Percentiles rank a stretch among this genome's conserved stretches.
These are phyloP conservation scores for Trypanosoma boissoni DNA, from an alignment of 208 protist species.

Conservation along the genomic window DNA sequence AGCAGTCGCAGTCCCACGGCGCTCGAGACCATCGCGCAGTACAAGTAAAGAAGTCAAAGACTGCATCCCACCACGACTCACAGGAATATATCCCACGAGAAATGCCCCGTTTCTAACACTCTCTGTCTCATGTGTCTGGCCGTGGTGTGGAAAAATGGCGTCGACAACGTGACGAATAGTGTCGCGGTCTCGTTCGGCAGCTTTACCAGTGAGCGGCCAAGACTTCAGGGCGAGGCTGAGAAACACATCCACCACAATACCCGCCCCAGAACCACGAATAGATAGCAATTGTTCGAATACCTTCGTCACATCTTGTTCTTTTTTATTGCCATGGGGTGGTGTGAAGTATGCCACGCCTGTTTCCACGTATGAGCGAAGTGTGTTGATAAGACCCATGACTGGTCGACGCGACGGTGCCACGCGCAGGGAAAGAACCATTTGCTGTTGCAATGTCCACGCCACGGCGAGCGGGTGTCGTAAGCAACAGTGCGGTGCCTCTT, in stretches of 20 bases:
- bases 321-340: not conserved
- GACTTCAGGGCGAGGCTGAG: not conserved
- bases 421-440: not conserved
- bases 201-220: not conserved
- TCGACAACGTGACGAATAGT: not conserved
- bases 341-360: conserved; percentile 17
- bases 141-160: not conserved
- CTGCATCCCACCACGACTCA: conserved; percentile 13
- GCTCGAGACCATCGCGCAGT: conserved; percentile 26
- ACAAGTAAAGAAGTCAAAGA: conserved; percentile 27
- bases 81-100: conserved; percentile 21
- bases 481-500: not conserved
- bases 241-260: not conserved
- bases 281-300: not conserved
- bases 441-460: conserved; percentile 15
- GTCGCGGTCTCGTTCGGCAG: not conserved
- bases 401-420: not conserved
- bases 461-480: conserved; percentile 20
- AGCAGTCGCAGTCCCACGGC: conserved; percentile 15
- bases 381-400: conserved; percentile 19
- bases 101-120: not conserved
- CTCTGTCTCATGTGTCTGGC: not conserved
- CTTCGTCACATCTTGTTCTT: not conserved
- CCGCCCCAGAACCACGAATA: not conserved
- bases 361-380: conserved; percentile 11